Conservation (phyloP, 2,329 filamentous ascomycete species). For the Orbilia blumenaviensis region DNA sequence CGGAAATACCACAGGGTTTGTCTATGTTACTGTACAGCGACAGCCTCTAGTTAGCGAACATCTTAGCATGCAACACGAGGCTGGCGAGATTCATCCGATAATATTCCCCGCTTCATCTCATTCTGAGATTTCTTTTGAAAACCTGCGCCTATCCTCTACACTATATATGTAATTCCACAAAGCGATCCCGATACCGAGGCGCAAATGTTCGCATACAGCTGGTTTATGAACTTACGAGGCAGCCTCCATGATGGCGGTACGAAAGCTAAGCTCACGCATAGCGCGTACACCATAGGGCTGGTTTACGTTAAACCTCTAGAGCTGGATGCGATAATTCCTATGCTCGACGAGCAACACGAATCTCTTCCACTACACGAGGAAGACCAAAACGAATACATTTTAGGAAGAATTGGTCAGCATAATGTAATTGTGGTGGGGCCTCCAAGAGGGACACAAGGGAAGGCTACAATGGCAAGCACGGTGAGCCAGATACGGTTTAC, state of each 20-base stretch:
- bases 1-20: too few relatives aligned
- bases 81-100: too few relatives aligned
- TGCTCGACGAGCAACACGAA: constrained; percentile 5
- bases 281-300: background rate
- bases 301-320: background rate
- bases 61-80: too few relatives aligned
- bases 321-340: background rate
- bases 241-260: background rate
- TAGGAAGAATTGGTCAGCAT: background rate
- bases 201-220: too few relatives aligned
- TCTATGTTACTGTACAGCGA: too few relatives aligned
- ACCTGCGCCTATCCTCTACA: too few relatives aligned
- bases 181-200: too few relatives aligned
- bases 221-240: too few relatives aligned
- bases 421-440: constrained; percentile 7
- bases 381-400: background rate
- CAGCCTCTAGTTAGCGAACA: too few relatives aligned
- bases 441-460: background rate
- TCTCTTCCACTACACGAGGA: background rate
- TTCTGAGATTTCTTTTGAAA: too few relatives aligned
- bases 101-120: too few relatives aligned
- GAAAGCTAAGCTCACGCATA: background rate
- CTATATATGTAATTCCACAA: too few relatives aligned
- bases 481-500: background rate
- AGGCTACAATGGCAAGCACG: background rate